These are phyloP conservation scores for Blastomyces parvus DNA, from an alignment of 2,329 filamentous ascomycete species.

Conservation along the genomic window DNA sequence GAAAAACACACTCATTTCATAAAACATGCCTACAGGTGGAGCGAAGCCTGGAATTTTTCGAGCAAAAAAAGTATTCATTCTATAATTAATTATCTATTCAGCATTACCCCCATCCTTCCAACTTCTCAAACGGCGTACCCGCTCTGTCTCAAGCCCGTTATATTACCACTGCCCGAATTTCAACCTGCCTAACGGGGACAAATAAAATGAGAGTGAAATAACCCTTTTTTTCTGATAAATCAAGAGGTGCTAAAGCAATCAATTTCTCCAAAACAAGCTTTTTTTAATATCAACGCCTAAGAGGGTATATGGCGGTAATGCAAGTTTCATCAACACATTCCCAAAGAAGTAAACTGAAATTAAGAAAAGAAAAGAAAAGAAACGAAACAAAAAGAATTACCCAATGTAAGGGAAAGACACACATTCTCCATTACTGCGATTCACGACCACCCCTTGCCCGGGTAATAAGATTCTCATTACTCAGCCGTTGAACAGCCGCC, in stretches of 20 bases:
- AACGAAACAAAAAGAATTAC: too few species aligned
- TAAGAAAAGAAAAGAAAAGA: not conserved
- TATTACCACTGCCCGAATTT: too few species aligned
- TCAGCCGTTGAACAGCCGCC: not conserved
- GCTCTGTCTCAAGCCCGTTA: too few species aligned
- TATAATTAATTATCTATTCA: too few species aligned
- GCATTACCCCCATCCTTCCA: too few species aligned
- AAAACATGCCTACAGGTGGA: too few species aligned
- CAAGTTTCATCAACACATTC: not conserved
- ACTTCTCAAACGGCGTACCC: too few species aligned
- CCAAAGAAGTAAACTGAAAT: not conserved
- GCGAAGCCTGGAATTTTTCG: too few species aligned
- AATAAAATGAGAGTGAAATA: not conserved
- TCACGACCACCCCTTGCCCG: not conserved
- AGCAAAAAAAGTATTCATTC: too few species aligned
- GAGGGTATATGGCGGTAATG: not conserved
- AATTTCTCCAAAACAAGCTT: not conserved
- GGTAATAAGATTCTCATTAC: conserved; percentile 1
- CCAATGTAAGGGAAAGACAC: too few species aligned
- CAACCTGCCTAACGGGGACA: too few species aligned
- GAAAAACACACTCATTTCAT: too few species aligned
- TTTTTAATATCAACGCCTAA: not conserved
- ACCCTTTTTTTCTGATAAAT: not conserved
- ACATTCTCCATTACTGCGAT: not conserved
- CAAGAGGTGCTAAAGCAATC: not conserved